These are phyloP conservation scores for Blepharisma undulans DNA, from an alignment of 169 alveolate species.

Conservation along the genomic window DNA sequence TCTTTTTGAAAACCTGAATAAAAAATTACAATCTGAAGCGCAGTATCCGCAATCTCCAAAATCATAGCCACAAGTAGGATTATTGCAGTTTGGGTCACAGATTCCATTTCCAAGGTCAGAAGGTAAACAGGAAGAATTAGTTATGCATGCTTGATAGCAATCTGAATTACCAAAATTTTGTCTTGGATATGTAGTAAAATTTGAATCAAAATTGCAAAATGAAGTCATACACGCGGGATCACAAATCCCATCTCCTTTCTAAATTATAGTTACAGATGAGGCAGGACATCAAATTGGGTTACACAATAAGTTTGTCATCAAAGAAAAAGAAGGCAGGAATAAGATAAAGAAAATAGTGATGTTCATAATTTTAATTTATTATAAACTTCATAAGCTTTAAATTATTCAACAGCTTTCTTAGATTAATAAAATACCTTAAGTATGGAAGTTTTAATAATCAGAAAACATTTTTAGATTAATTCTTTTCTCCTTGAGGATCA, in stretches of 20 bases:
- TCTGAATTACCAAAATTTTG: not conserved
- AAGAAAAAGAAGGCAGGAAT: not conserved
- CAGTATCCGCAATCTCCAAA: conserved; percentile 25
- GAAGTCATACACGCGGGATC: not conserved
- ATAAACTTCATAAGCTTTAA: not conserved
- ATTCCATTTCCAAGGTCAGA: conserved; percentile 3
- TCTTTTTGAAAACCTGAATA: not conserved
- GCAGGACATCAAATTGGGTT: not conserved
- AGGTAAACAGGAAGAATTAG: not conserved
- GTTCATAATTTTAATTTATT: not conserved
- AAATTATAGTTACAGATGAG: not conserved
- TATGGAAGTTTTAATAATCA: no score
- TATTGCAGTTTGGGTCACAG: not conserved
- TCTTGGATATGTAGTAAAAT: not conserved
- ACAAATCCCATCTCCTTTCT: not conserved
- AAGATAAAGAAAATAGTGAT: not conserved
- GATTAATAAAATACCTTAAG: no score
- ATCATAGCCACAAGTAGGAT: conserved; percentile 18
- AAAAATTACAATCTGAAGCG: not conserved
- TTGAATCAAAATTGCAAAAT: conserved; percentile 10
- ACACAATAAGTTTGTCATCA: not conserved
- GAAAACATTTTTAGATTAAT: no score
- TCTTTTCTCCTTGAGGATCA: no score
- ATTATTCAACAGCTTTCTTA: no score
- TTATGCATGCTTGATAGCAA: not conserved